Evolutionary conservation across 2,329 filamentous ascomycete species (phyloP), one percentile per base, ranked within the genome.

Genomic region (Beauveria asiatica): DNA sequence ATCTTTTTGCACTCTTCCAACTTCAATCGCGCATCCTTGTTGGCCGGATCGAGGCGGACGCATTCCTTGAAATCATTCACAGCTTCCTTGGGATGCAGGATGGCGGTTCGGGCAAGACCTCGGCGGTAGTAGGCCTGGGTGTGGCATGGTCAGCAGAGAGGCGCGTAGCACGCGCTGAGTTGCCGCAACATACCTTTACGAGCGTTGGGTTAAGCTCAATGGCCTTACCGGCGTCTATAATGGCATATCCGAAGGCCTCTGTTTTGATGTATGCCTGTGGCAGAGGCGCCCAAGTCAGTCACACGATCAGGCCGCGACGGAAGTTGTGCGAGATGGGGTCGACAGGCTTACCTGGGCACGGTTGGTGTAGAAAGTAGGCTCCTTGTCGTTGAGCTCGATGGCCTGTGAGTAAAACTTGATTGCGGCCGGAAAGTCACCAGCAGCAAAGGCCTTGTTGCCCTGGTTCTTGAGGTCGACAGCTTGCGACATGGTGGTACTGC

Each of bases 1-100:
- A 96, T 85, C 80, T 95, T 97, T 73, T 96, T 90, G 76, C 92
- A 97, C 70, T 97, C 93, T 63, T 90, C 86, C 67, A 95, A 80
- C 78, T 95, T 96, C 66, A 96, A 80, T 73, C 90, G 92, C 60
- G 92, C 93, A 78, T 94, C 91, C 68, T 92, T 92, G 75, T 97
- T 96, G 67, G 78, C 80, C 3, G 94, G 93, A 62, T 92, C 91
- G 72, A 93, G 88, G 75, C 86, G 89, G 66, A 94, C 86, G 64
- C 96, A 95, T 59, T 90, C 84, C 75, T 89, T 95, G 80, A 97
- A 97, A 74, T 99, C 94, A 69, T 87, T 86, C 44, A 96, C 81
- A 19, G 94, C 94, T 63, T 96, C 93, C 70, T 87, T 87, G 67
- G 93, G 90, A 72, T 87, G 87, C 59, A 97, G 81, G 64, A 97